phyloP scores from a whole-genome alignment of 768 basidiomycete genomes.

The Pulveroboletus ravenelii region DNA sequence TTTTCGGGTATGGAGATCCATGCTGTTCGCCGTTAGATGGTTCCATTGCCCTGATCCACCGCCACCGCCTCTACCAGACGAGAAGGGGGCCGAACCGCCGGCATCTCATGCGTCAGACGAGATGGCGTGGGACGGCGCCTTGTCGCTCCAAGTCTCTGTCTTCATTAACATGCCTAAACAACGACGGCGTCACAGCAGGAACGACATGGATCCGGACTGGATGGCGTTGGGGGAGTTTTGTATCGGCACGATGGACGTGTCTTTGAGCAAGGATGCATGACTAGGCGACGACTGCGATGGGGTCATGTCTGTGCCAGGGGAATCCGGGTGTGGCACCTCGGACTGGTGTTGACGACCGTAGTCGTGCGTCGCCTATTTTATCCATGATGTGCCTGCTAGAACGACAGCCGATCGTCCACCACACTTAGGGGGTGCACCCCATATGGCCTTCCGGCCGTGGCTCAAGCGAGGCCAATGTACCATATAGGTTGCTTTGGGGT shows the following conservation, averaged over 20 bases:
- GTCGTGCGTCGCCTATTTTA: too few species aligned
- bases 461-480: too few species aligned
- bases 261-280: slow-evolving; percentile 12
- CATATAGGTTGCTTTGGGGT: too few species aligned
- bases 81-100: neutral
- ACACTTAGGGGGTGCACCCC: too few species aligned
- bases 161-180: slow-evolving; percentile 39
- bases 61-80: neutral
- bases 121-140: slow-evolving; percentile 5
- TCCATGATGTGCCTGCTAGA: too few species aligned
- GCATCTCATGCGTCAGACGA: neutral
- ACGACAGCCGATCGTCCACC: too few species aligned
- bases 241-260: slow-evolving; percentile 22
- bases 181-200: neutral
- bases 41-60: neutral
- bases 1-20: neutral
- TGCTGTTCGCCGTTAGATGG: slow-evolving; percentile 2
- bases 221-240: slow-evolving; percentile 34
- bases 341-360: too few species aligned
- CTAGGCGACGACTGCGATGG: too few species aligned
- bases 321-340: too few species aligned
- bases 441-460: too few species aligned
- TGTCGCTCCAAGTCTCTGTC: slow-evolving; percentile 36
- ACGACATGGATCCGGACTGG: slow-evolving; percentile 10
- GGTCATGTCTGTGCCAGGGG: too few species aligned